These are phyloP conservation scores for Triticum urartu DNA, from an alignment of 176 grass and related monocot genomes.

Conservation along the genomic window DNA sequence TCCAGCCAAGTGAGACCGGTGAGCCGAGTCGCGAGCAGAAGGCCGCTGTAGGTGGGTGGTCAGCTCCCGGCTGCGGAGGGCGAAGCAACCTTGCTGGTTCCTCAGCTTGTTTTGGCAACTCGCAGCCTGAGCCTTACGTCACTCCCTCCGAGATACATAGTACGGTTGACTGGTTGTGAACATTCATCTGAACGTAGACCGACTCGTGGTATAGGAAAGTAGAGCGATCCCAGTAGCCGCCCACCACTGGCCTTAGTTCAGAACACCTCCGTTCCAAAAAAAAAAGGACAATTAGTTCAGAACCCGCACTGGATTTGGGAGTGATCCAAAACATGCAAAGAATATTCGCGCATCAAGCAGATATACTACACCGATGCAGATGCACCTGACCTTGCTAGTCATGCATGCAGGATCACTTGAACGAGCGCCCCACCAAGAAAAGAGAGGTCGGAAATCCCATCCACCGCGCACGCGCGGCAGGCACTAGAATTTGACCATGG, in stretches of 20 bases:
- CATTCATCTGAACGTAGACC: background rate
- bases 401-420: background rate
- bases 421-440: background rate
- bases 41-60: background rate
- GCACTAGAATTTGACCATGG: slow-evolving; percentile 17
- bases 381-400: background rate
- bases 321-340: background rate
- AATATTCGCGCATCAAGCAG: background rate
- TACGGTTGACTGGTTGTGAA: background rate
- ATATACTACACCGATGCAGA: background rate
- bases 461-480: background rate
- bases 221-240: background rate
- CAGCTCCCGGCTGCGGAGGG: background rate
- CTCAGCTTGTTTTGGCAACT: background rate
- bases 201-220: background rate
- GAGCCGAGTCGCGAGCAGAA: background rate
- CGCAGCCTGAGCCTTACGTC: background rate
- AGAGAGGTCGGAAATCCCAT: background rate
- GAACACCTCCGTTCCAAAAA: too few relatives aligned
- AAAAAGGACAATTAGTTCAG: too few relatives aligned
- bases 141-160: background rate
- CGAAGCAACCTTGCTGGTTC: background rate
- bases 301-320: too few relatives aligned
- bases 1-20: slow-evolving; percentile 23
- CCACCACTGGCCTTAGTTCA: too few relatives aligned